Evolutionary conservation across 2,329 filamentous ascomycete species (phyloP).

Genomic region (Alternaria sp.): DNA sequence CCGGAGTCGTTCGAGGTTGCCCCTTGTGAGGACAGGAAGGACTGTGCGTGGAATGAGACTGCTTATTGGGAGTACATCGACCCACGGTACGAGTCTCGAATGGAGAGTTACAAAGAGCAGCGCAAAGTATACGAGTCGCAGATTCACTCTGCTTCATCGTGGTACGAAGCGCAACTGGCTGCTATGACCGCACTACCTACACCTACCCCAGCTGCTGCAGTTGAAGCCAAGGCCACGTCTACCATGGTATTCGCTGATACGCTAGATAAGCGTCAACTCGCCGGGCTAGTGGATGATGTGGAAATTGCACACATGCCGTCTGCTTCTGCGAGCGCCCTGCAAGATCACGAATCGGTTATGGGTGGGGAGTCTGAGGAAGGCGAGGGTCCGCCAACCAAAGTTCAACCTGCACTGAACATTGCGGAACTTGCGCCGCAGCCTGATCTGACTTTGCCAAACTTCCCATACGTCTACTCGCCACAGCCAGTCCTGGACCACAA

Average conservation of each 20-base stretch:
- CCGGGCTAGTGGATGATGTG: slow-evolving; percentile 31
- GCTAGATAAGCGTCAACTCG: slow-evolving; percentile 35
- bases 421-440: slow-evolving; percentile 18
- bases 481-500: slow-evolving; percentile 39
- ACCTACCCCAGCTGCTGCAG: slow-evolving; percentile 6
- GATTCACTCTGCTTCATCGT: slow-evolving; percentile 39
- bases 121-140: slow-evolving; percentile 47
- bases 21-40: slow-evolving; percentile 51
- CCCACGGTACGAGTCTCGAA: slow-evolving; percentile 37
- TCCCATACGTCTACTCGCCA: slow-evolving; percentile 41
- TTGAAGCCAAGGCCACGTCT: slow-evolving; percentile 22
- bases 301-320: slow-evolving; percentile 21
- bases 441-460: slow-evolving; percentile 30
- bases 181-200: slow-evolving; percentile 31
- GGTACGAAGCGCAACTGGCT: slow-evolving; percentile 36
- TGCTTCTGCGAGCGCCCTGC: slow-evolving; percentile 1
- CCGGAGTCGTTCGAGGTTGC: slow-evolving; percentile 64
- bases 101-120: slow-evolving; percentile 34
- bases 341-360: slow-evolving; percentile 21
- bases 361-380: slow-evolving; percentile 27
- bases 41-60: slow-evolving; percentile 56
- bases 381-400: slow-evolving; percentile 31
- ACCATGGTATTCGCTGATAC: slow-evolving; percentile 27
- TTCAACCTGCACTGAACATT: slow-evolving; percentile 19
- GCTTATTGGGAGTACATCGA: slow-evolving; percentile 50